Evolutionary conservation across 2,329 filamentous ascomycete genomes (phyloP).

Genomic region (Colletotrichum sp.): DNA sequence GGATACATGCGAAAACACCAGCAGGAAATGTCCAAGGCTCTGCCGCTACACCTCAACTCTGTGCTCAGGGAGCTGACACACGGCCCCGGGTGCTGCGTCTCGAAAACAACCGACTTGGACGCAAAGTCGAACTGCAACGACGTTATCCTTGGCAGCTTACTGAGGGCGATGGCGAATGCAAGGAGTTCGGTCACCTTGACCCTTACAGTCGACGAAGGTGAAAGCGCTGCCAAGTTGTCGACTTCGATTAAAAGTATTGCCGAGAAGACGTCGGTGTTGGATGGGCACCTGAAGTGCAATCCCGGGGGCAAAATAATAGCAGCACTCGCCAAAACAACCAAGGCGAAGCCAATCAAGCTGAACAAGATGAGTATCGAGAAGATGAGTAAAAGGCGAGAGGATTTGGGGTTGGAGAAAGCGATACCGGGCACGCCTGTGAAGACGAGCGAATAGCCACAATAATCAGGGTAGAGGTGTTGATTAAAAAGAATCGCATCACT

Average conservation of each 20-base stretch:
- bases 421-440: neutral
- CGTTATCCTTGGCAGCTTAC: neutral
- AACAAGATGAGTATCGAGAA: neutral
- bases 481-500: fast-evolving
- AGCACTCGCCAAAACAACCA: fast-evolving
- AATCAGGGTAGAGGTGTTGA: fast-evolving
- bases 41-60: neutral
- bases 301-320: neutral
- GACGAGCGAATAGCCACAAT: neutral
- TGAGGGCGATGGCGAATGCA: neutral
- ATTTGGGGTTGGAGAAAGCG: neutral
- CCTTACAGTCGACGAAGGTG: neutral
- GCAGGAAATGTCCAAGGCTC: neutral
- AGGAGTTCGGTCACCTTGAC: neutral
- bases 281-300: neutral
- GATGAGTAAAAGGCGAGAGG: neutral
- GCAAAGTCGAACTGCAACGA: neutral
- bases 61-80: neutral
- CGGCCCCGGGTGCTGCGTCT: neutral
- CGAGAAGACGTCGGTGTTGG: neutral
- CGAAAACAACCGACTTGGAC: neutral
- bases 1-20: neutral
- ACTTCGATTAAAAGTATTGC: neutral
- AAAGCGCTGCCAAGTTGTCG: neutral
- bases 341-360: neutral